Evolutionary conservation across 176 grass and related monocot genomes (phyloP), one percentile per base, ranked within the genome.

Genomic region (Triticum turgidum): DNA sequence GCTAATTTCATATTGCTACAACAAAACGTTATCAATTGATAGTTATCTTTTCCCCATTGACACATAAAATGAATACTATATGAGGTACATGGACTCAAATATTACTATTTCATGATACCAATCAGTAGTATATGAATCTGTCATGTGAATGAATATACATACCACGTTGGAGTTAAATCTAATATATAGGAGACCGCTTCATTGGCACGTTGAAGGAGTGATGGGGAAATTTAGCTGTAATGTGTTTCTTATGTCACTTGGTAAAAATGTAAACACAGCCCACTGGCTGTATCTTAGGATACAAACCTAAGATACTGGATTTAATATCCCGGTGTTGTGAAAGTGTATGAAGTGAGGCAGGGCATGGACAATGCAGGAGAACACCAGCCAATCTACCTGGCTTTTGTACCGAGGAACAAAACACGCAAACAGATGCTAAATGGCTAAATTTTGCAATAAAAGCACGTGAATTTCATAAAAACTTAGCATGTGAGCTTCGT

Each of bases 21-120:
- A 34, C 39, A 9, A 61, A 88, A 69, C 44, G 25, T 72, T 81
- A 86, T 69, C 37, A 59, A 82, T 76, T 76, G 24, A 1, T 18
- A 30, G 11, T 49, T 22, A 77, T 64, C 1, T 77, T 56, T 56
- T 58, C 54, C 54, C 54, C 18, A 20, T 58, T 64, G 45, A 42
- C 61, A 49, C 34, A 54, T 24, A 65, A 41, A 35, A 29, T 61
- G 61, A 65, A 61, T 70, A 30, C 8, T 44, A 2, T 64, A 78
- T 39, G 9, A 77, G 2, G 72, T 78, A 49, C 18, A n/a, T 44
- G 37, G 30, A 45, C 41, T 12, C 22, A 33, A 47, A 77, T 59
- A n/a, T 82, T 62, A 52, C 18, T 72, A 18, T 22, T 64, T 82
- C 29, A 76, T 39, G 37, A 21, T 67, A 76, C 75, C 8, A 59